phyloP scores from a whole-genome alignment of 1,284 basidiomycete genomes.

The Flammula alnicola region DNA sequence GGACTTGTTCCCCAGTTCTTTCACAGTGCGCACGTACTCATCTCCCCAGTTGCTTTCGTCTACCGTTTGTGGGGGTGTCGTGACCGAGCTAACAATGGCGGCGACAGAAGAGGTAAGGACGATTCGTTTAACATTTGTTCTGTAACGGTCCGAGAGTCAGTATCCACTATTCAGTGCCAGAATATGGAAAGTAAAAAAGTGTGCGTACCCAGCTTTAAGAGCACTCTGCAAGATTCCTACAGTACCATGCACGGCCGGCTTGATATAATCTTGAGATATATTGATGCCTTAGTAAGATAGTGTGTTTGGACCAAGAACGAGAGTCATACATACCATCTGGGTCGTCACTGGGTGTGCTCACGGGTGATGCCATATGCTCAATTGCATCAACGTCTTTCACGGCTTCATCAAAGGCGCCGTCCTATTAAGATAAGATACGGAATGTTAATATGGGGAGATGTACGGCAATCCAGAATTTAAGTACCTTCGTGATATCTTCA shows the following conservation, averaged over 20 bases:
- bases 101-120: slow-evolving; percentile 69
- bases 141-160: no score
- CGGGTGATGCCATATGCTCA: slow-evolving; percentile 59
- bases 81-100: slow-evolving; percentile 41
- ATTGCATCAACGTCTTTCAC: slow-evolving; percentile 70
- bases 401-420: slow-evolving; percentile 71
- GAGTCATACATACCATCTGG: slow-evolving; percentile 33
- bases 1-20: slow-evolving; percentile 27
- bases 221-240: no score
- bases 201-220: no score
- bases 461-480: neutral
- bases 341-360: slow-evolving; percentile 37
- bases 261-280: no score
- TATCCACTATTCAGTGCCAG: no score
- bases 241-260: no score
- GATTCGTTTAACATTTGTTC: slow-evolving; percentile 52
- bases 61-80: slow-evolving; percentile 32
- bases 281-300: no score
- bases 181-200: no score
- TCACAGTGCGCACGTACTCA: no score
- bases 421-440: slow-evolving; percentile 29
- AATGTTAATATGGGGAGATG: neutral
- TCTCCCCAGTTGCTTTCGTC: slow-evolving; percentile 64
- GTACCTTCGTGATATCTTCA: no score
- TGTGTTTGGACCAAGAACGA: no score